phyloP scores from a whole-genome alignment of 257 asterid species.

The Plectranthus barbatus region DNA sequence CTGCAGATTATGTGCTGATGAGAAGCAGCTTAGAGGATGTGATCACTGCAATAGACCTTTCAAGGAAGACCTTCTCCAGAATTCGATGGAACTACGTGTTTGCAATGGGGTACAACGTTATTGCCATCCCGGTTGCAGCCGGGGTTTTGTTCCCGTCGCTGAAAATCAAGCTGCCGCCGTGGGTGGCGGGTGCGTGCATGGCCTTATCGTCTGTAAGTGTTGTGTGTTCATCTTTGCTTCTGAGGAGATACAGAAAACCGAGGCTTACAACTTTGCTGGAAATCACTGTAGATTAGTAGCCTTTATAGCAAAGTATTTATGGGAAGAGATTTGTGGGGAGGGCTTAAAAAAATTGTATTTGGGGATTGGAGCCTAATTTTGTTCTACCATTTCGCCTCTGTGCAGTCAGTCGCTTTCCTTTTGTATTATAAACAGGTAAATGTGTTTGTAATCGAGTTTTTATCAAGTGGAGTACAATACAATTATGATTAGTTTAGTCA shows the following conservation, averaged over 20 bases:
- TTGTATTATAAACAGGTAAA: no score
- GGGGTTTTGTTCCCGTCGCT: slow-evolving; percentile 73
- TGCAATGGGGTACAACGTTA: slow-evolving; percentile 71
- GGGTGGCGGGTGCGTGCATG: slow-evolving; percentile 98
- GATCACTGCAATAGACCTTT: slow-evolving; percentile 85
- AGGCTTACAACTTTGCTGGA: slow-evolving; percentile 85
- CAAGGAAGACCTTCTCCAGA: slow-evolving; percentile 70
- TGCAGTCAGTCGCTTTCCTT: no score
- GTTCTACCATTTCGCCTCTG: no score
- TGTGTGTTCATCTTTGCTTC: slow-evolving; percentile 82
- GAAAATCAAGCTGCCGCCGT: slow-evolving; percentile 66
- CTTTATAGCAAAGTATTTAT: not conserved
- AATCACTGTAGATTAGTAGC: slow-evolving; percentile 73
- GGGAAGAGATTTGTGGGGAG: not conserved
- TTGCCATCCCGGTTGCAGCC: slow-evolving; percentile 85
- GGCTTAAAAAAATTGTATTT: not conserved
- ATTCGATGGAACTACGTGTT: slow-evolving; percentile 69
- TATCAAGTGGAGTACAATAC: no score
- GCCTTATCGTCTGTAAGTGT: slow-evolving; percentile 88
- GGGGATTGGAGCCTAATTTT: no score
- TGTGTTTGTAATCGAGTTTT: no score
- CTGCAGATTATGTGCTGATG: slow-evolving; percentile 89
- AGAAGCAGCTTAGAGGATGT: slow-evolving; percentile 86
- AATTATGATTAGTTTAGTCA: no score
- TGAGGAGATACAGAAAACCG: slow-evolving; percentile 77